These are phyloP conservation scores for Wickerhamomyces queroliae DNA, from an alignment of 805 yeast genomes.

Conservation along the genomic window DNA sequence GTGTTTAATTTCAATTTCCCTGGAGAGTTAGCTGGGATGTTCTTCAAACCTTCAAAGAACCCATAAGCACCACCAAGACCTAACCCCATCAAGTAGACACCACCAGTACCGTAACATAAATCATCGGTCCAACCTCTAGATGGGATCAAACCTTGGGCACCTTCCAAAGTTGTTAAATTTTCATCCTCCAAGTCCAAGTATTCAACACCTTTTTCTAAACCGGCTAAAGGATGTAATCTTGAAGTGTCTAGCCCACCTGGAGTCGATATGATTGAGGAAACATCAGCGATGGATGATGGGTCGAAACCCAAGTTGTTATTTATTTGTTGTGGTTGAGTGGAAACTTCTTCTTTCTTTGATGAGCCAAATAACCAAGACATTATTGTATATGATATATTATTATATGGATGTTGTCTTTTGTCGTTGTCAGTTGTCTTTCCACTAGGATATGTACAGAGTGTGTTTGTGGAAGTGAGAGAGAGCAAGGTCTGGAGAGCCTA, in stretches of 20 bases:
- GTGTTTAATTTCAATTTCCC: conserved; percentile 84
- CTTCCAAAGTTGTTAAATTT: conserved; percentile 67
- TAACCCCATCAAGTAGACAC: conserved; percentile 80
- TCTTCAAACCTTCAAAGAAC: conserved; percentile 75
- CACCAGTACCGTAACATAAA: conserved; percentile 96
- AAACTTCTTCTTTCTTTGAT: conserved; percentile 10
- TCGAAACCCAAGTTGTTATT: conserved; percentile 46
- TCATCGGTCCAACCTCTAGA: conserved; percentile 98
- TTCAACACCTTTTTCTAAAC: conserved; percentile 84
- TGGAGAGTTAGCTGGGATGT: conserved; percentile 70
- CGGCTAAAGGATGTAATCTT: conserved; percentile 86
- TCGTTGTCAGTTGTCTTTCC: no score
- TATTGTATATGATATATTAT: conserved; percentile 5
- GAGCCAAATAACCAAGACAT: conserved; percentile 27
- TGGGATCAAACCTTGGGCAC: conserved; percentile 86
- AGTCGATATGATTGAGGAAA: conserved; percentile 52
- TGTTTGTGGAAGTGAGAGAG: no score
- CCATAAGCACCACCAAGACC: conserved; percentile 91
- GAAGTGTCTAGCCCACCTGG: conserved; percentile 64
- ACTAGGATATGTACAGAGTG: no score
- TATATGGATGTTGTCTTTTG: no score
- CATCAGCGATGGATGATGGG: conserved; percentile 57
- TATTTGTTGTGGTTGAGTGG: conserved; percentile 12
- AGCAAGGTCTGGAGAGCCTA: no score
- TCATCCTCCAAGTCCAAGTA: conserved; percentile 88